Conservation (phyloP, 2,329 filamentous ascomycete genomes). For the Didymella glomerata region DNA sequence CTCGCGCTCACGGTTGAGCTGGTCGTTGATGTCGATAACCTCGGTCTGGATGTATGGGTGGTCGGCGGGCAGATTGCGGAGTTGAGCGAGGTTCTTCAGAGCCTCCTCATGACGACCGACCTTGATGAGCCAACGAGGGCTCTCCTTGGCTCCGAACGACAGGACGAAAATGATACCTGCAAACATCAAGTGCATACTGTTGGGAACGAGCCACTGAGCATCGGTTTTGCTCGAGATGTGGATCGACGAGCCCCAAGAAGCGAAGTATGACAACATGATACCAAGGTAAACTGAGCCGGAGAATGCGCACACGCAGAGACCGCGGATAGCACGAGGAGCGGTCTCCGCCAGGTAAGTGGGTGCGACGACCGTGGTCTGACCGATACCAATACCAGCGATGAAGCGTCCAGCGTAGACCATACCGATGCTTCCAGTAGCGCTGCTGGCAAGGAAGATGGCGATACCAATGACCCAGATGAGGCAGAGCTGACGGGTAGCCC, state of each 20-base stretch:
- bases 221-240: conserved; percentile 59
- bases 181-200: conserved; percentile 79
- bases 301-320: conserved; percentile 77
- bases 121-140: conserved; percentile 75
- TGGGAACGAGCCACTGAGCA: conserved; percentile 69
- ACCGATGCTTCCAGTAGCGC: conserved; percentile 48
- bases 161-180: conserved; percentile 74
- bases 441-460: conserved; percentile 51
- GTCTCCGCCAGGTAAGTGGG: conserved; percentile 79
- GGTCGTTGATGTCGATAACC: conserved; percentile 69
- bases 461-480: conserved; percentile 54
- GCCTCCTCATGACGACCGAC: conserved; percentile 67
- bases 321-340: conserved; percentile 72
- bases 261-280: conserved; percentile 81
- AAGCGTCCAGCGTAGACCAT: conserved; percentile 72
- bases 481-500: conserved; percentile 55
- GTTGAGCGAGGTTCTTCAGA: conserved; percentile 61
- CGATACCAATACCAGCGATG: conserved; percentile 71
- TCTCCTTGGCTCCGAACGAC: conserved; percentile 74
- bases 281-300: conserved; percentile 75
- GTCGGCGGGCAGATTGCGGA: conserved; percentile 67
- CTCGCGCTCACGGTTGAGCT: conserved; percentile 75
- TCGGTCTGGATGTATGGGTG: conserved; percentile 70
- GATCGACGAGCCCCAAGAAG: conserved; percentile 64
- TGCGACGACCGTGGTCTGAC: conserved; percentile 72